Base-by-base conservation (phyloP, 148 eudicot genomes). In the Spergularia marina region DNA sequence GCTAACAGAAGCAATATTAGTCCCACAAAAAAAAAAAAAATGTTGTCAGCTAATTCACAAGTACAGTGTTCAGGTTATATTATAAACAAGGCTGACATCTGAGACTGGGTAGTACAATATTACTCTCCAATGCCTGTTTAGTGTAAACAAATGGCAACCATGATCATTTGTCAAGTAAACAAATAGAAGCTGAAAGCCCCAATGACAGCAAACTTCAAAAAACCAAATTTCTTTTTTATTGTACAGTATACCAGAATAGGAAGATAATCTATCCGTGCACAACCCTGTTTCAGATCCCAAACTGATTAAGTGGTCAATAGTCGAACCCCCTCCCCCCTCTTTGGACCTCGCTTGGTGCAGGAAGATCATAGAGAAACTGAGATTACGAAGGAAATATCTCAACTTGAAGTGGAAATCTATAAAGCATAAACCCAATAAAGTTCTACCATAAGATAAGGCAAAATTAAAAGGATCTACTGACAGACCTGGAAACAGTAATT, bases 401-500 rank as follows among this genome's bases (percentile, higher is more conserved):
- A 65, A 69, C 49, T 34, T 69, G 23, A 44, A n/a, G 68, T 36
- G 36, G 12, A 23, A 62, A 68, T 49, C 36, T 68, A 67, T 10
- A 65, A 20, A 68, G 71, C 11, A 23, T 49, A 18, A 68, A 68
- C 71, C 53, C 12, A 51, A 25, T 13, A 34, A 39, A 14, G 47
- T 64, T 64, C 44, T 15, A 44, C 17, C 10, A 47, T 13, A 47
- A 18, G 39, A 15, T 13, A 47, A 18, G 55, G 13, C 36, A 51
- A 47, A 47, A 21, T 11, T 7, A 23, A 20, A 49, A 68, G 55
- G 16, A 68, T 68, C 16, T 68, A 51, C 71, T 47, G 39, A 54
- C 70, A 39, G 74, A 96, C 99, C 98, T 92, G 89, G 85, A 89
- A 92, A 80, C 99, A 96, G 78, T 93, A 96, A n/a, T 83, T 85